Percentiles rank a stretch among this genome's conserved stretches.
Evolutionary conservation across 2,329 filamentous ascomycete species (phyloP).

Genomic region (Pseudocercospora vitis): DNA sequence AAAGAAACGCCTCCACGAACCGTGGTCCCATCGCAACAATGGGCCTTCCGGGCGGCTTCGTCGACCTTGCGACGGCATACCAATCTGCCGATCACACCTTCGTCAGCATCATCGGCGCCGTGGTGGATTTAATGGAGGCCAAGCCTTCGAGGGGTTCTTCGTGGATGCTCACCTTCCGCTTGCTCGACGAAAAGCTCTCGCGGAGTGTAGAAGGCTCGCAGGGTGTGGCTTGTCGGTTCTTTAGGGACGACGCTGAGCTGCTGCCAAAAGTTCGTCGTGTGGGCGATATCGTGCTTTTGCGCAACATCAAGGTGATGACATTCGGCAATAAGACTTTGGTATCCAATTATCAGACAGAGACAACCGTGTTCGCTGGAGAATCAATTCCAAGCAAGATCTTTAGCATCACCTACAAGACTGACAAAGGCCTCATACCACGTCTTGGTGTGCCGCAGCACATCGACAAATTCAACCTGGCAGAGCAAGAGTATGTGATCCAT

Average conservation of each 20-base stretch:
- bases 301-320: slow-evolving; percentile 37
- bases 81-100: slow-evolving; percentile 24
- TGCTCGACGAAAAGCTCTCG: slow-evolving; percentile 40
- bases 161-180: slow-evolving; percentile 38
- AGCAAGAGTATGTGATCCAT: slow-evolving; percentile 39
- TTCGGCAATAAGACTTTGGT: slow-evolving; percentile 26
- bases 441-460: slow-evolving; percentile 21
- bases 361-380: slow-evolving; percentile 29
- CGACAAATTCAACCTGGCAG: slow-evolving; percentile 26
- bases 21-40: no score
- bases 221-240: slow-evolving; percentile 57
- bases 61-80: slow-evolving; percentile 29
- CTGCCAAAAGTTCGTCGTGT: slow-evolving; percentile 45
- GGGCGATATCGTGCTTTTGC: slow-evolving; percentile 66
- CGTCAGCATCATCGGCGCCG: slow-evolving; percentile 67
- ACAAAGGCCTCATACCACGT: slow-evolving; percentile 20
- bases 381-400: slow-evolving; percentile 34
- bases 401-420: slow-evolving; percentile 29
- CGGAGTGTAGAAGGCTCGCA: slow-evolving; percentile 19
- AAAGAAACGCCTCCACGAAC: neutral
- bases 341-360: slow-evolving; percentile 28
- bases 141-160: slow-evolving; percentile 49
- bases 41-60: slow-evolving; percentile 29
- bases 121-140: slow-evolving; percentile 63
- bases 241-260: slow-evolving; percentile 47